These are phyloP conservation scores for Cucurbita pepo DNA, from an alignment of 306 rosid species.

Conservation along the genomic window DNA sequence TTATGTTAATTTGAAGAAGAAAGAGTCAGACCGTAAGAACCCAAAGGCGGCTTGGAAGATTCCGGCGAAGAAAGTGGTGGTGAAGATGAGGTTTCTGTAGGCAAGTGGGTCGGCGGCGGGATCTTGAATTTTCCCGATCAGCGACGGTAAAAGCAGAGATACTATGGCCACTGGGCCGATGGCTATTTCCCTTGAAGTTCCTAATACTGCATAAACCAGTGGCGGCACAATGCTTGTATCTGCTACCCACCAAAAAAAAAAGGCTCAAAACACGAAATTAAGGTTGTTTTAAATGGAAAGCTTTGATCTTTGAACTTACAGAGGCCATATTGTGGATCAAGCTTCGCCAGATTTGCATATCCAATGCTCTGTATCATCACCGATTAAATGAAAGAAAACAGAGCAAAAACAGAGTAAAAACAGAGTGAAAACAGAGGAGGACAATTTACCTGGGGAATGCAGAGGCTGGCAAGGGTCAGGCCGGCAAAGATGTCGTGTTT, in stretches of 20 bases:
- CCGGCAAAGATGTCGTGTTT: conserved; percentile 52
- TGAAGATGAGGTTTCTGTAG: conserved; percentile 50
- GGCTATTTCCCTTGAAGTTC: conserved; percentile 71
- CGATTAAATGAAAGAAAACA: no score
- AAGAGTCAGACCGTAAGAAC: conserved; percentile 31
- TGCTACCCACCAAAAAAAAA: background rate
- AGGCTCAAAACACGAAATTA: no score
- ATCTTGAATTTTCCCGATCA: conserved; percentile 43
- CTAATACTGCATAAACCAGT: conserved; percentile 74
- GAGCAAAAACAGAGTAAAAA: no score
- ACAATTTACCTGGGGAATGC: conserved; percentile 56
- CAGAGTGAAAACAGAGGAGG: no score
- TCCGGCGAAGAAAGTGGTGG: conserved; percentile 68
- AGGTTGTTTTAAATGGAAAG: no score
- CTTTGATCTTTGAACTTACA: conserved; percentile 29
- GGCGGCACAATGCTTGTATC: conserved; percentile 94
- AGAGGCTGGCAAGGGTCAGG: conserved; percentile 52
- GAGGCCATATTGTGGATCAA: conserved; percentile 78
- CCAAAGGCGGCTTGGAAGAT: conserved; percentile 68
- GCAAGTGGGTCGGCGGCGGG: conserved; percentile 44
- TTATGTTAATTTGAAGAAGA: background rate
- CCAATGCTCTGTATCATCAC: conserved; percentile 53
- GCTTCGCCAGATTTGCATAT: conserved; percentile 73
- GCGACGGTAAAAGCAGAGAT: conserved; percentile 56
- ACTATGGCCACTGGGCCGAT: conserved; percentile 88